A percentile compares a stretch with the other conserved stretches of the same genome.
Evolutionary conservation across 768 basidiomycete species (phyloP).

Genomic region (Podaxis rugospora): DNA sequence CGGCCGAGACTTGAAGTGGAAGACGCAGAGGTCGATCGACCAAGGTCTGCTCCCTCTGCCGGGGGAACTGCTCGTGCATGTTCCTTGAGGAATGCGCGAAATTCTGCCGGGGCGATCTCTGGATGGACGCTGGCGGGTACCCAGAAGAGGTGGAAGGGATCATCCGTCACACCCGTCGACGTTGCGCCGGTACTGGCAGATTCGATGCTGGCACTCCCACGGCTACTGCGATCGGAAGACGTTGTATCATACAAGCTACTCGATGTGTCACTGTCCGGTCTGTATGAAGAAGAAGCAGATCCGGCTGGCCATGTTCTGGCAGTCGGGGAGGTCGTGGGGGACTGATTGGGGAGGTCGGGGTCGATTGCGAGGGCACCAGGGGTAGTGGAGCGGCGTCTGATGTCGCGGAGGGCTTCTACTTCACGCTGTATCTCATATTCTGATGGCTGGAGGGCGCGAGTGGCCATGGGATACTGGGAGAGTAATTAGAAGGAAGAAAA

Average conservation of each 20-base stretch:
- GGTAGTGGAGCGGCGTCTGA: slow-evolving; percentile 77
- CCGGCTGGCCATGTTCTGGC: slow-evolving; percentile 44
- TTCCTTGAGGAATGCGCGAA: slow-evolving; percentile 91
- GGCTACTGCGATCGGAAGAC: slow-evolving; percentile 22
- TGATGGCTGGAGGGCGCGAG: slow-evolving; percentile 64
- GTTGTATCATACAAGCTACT: slow-evolving; percentile 15
- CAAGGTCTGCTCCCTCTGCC: slow-evolving; percentile 32
- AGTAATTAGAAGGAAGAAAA: slow-evolving; percentile 5
- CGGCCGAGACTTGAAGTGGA: slow-evolving; percentile 57
- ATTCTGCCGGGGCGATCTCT: slow-evolving; percentile 95
- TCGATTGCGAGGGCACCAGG: slow-evolving; percentile 84
- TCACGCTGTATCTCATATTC: slow-evolving; percentile 84
- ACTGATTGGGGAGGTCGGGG: slow-evolving; percentile 83
- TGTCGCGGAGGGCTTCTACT: slow-evolving; percentile 80
- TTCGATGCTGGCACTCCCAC: slow-evolving; percentile 16
- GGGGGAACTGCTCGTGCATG: slow-evolving; percentile 65
- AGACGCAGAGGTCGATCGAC: slow-evolving; percentile 29
- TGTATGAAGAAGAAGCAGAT: slow-evolving; percentile 16
- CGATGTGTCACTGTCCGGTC: slow-evolving; percentile 16
- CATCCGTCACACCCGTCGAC: slow-evolving; percentile 48
- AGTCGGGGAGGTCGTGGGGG: slow-evolving; percentile 57
- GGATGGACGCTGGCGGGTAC: slow-evolving; percentile 95
- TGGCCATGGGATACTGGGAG: slow-evolving; percentile 27
- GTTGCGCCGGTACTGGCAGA: slow-evolving; percentile 16
- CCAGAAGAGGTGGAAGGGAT: slow-evolving; percentile 95